Base-by-base conservation (phyloP, 768 basidiomycete species). In the Symmetrospora coprosmae region DNA sequence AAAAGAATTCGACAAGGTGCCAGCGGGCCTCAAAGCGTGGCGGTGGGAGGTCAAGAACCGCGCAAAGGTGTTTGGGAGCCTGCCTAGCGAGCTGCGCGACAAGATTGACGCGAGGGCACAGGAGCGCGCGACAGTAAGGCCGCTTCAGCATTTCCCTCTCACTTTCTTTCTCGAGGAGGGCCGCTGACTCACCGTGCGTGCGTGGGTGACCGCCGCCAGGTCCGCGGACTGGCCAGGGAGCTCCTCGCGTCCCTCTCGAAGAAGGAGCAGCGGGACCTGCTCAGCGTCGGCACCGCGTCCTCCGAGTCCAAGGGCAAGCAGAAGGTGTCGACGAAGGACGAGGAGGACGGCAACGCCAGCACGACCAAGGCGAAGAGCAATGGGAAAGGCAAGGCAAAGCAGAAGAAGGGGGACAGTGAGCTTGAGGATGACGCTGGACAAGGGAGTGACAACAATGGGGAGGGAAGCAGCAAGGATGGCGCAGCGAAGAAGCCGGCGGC, bases 41-140 rank as follows among this genome's bases (percentile, higher is more conserved):
- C 76, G 85, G 50, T 92, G 88, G 89, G 89, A 92, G 70, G 82
- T 85, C 11, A 73, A 74, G 60, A 76, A 79, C 58, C 11, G 6
- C 35, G 40, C 28, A 16, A 21, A 28, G 27, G 43, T 30, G 28
- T 11, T 9, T 9, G 21, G 25, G 9, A 83, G 82, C 79, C 70
- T 89, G 31, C 84, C 85, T 0, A 82, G 80, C 69, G 80, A 78
- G 67, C 76, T 77, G 13, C 74, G 75, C 64, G 81, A 83, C 64
- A 85, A 79, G 68, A 80, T 78, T 0, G 79, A 82, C 50, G 71
- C 69, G 8, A 77, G 88, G 67, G 72, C 76, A 8, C 74, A 76
- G 23, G 87, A 90, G 65, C 77, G 88, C 60, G 64, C 76, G 17
- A 80, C 82, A 76, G 86, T 82, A 49, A 47, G 78, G 68, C 25